Evolutionary conservation across 371 early-diverging fungal species (phyloP).

Genomic region (Circinella minor): DNA sequence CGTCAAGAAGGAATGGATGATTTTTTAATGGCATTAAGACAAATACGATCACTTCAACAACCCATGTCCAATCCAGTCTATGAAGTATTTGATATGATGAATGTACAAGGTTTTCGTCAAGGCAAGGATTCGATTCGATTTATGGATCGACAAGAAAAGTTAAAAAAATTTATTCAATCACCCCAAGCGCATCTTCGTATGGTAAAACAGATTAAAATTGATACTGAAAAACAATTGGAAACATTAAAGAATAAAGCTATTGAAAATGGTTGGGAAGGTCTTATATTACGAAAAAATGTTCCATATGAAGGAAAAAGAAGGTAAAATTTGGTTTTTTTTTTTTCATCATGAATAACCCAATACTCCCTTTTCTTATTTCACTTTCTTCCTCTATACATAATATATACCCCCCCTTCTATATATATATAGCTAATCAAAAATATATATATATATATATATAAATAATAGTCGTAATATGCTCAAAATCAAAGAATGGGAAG

Average conservation of each 20-base stretch:
- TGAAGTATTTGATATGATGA: slow-evolving; percentile 61
- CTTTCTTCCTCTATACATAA: too few species aligned
- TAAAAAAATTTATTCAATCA: slow-evolving; percentile 24
- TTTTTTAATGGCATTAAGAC: slow-evolving; percentile 33
- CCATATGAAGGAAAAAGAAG: slow-evolving; percentile 62
- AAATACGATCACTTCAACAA: slow-evolving; percentile 33
- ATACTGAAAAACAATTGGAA: slow-evolving; percentile 30
- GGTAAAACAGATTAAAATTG: slow-evolving; percentile 41
- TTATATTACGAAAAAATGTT: slow-evolving; percentile 57
- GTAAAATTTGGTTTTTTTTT: slow-evolving; percentile 21
- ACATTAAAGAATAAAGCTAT: slow-evolving; percentile 32
- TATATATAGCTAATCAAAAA: background rate
- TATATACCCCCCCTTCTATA: background rate
- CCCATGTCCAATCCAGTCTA: slow-evolving; percentile 48
- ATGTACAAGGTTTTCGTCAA: slow-evolving; percentile 33
- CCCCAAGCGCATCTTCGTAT: slow-evolving; percentile 27
- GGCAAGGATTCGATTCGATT: slow-evolving; percentile 30
- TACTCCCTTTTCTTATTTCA: too few species aligned
- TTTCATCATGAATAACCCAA: too few species aligned
- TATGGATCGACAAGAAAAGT: slow-evolving; percentile 36
- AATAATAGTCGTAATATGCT: slow-evolving; percentile 48
- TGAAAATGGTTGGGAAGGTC: slow-evolving; percentile 61
- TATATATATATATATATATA: background rate
- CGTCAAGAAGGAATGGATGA: slow-evolving; percentile 26
- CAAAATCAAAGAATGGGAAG: slow-evolving; percentile 65